Conservation (phyloP, 2,329 filamentous ascomycete species). For the Aureobasidium sp. region DNA sequence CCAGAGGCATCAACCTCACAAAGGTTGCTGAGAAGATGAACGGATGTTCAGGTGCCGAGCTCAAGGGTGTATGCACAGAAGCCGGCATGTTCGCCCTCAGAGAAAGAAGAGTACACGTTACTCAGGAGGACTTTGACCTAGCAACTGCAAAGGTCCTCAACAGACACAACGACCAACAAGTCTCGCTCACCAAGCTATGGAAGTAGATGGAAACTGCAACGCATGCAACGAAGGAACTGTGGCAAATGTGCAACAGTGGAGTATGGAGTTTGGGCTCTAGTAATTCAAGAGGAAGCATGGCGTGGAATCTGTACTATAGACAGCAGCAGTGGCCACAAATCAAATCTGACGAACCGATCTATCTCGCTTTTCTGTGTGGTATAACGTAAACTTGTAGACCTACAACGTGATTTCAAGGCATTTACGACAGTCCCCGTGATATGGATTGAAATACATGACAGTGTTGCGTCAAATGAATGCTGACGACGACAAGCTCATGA, state of each 20-base stretch:
- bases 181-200: slow-evolving; percentile 81
- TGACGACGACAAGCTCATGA: neutral
- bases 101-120: slow-evolving; percentile 93
- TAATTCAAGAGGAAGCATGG: slow-evolving; percentile 4
- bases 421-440: too few relatives aligned
- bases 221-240: slow-evolving; percentile 9
- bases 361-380: neutral
- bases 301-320: slow-evolving; percentile 13
- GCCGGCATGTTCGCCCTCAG: slow-evolving; percentile 96
- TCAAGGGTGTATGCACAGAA: slow-evolving; percentile 98
- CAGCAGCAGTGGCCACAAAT: neutral
- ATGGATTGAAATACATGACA: too few relatives aligned
- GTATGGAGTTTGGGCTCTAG: slow-evolving; percentile 8
- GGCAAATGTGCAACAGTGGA: neutral
- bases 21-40: slow-evolving; percentile 99
- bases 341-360: neutral
- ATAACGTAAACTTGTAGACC: neutral
- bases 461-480: neutral
- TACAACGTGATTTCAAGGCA: neutral
- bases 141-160: slow-evolving; percentile 98
- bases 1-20: slow-evolving; percentile 89
- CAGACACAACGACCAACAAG: slow-evolving; percentile 98
- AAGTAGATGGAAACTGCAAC: slow-evolving; percentile 44
- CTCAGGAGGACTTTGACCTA: slow-evolving; percentile 97
- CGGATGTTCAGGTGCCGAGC: slow-evolving; percentile 90